A percentile compares a stretch with the other conserved stretches of the same genome.
phyloP scores from a whole-genome alignment of 2,329 filamentous ascomycete species.

The Thielaviopsis cerberus region DNA sequence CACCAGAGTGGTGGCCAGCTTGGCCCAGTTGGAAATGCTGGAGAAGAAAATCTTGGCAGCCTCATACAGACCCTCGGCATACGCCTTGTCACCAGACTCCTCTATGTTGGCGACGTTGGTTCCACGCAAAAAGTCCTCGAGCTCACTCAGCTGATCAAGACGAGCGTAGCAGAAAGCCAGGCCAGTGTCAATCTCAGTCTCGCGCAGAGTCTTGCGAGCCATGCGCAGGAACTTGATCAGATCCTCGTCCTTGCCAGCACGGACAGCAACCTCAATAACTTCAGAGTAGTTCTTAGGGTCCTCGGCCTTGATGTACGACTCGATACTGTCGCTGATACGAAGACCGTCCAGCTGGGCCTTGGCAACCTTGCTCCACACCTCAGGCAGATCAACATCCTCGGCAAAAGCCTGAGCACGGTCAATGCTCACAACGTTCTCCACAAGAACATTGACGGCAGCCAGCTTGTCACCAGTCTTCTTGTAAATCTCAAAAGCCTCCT shows the following conservation, averaged over 20 bases:
- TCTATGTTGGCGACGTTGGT: slow-evolving; percentile 94
- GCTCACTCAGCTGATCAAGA: slow-evolving; percentile 74
- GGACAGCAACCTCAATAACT: slow-evolving; percentile 88
- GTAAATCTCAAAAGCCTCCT: slow-evolving; percentile 96
- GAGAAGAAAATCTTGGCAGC: slow-evolving; percentile 97
- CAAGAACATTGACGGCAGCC: slow-evolving; percentile 74
- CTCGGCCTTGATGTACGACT: slow-evolving; percentile 89
- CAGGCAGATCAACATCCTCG: slow-evolving; percentile 78
- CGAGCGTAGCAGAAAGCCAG: slow-evolving; percentile 87
- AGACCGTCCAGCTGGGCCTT: slow-evolving; percentile 96
- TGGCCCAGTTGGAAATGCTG: slow-evolving; percentile 98
- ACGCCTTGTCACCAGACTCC: slow-evolving; percentile 94
- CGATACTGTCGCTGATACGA: slow-evolving; percentile 77
- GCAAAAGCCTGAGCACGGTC: slow-evolving; percentile 92
- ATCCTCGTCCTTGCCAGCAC: slow-evolving; percentile 93
- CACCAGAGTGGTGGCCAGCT: slow-evolving; percentile 93
- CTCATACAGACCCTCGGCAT: slow-evolving; percentile 81
- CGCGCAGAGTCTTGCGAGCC: slow-evolving; percentile 90
- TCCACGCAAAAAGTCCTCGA: slow-evolving; percentile 85
- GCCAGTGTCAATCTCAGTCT: slow-evolving; percentile 81
- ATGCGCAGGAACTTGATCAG: slow-evolving; percentile 92
- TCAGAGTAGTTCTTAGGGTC: slow-evolving; percentile 88
- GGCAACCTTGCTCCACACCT: slow-evolving; percentile 96
- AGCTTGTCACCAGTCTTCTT: slow-evolving; percentile 89
- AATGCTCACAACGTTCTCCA: slow-evolving; percentile 94